Percentiles rank a stretch among this genome's conserved stretches.
Conservation (phyloP, 2,329 filamentous ascomycete genomes). For the Fusarium cyanostomum region DNA sequence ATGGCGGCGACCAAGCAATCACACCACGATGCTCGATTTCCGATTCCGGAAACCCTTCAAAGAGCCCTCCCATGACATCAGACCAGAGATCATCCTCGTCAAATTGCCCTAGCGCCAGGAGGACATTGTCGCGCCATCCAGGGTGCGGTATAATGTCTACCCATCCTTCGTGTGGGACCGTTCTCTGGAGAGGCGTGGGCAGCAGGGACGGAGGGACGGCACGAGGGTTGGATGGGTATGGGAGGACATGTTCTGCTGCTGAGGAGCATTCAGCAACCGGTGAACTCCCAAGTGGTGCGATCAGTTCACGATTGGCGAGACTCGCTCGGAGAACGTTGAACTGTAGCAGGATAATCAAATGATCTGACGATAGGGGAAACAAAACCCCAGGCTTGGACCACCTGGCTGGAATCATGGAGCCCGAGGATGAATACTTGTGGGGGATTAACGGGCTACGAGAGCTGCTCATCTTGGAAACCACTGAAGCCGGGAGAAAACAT, state of each 20-base stretch:
- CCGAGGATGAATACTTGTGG: not conserved
- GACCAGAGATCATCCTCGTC: conserved; percentile 56
- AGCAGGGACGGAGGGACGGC: not conserved
- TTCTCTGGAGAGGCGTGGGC: conserved; percentile 11
- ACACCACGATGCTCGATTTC: conserved; percentile 53
- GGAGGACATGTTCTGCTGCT: not conserved
- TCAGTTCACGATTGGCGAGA: not conserved
- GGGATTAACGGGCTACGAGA: not conserved
- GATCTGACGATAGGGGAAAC: conserved; percentile 3
- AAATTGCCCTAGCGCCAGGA: conserved; percentile 48
- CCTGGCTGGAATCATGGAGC: not conserved
- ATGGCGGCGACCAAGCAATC: conserved; percentile 51
- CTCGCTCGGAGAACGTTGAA: conserved; percentile 1
- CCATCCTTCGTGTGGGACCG: conserved; percentile 52
- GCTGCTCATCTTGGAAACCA: not conserved
- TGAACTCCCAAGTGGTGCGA: not conserved
- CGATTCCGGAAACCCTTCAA: conserved; percentile 54
- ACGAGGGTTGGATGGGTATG: not conserved
- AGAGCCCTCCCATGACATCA: conserved; percentile 55
- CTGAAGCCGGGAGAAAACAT: not conserved
- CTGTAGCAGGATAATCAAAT: conserved; percentile 1
- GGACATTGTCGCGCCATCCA: conserved; percentile 49
- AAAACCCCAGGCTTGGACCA: not conserved
- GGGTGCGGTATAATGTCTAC: conserved; percentile 53
- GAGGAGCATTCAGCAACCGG: not conserved